phyloP scores from a whole-genome alignment of 75 land plant species.

The Selaginella moellendorffii region DNA sequence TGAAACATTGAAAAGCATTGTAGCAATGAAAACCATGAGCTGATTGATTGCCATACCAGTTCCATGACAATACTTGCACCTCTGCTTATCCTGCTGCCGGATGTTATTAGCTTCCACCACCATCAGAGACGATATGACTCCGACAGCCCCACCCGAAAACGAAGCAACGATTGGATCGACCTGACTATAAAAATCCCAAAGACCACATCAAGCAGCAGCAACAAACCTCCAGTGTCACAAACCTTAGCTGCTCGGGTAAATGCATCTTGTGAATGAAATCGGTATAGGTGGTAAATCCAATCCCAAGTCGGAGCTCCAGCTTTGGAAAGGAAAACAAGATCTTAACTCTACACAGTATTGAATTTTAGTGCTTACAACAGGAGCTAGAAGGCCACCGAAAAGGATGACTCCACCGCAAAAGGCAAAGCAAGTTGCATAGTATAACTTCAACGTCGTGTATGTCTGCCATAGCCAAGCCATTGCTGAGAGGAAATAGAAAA shows the following conservation, averaged over 20 bases:
- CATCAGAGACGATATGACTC: constrained; percentile 88
- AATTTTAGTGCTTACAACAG: constrained; percentile 50
- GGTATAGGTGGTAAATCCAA: constrained; percentile 86
- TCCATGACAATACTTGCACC: constrained; percentile 84
- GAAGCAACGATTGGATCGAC: constrained; percentile 97
- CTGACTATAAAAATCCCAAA: constrained; percentile 43
- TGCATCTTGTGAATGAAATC: constrained; percentile 81
- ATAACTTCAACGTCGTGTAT: constrained; percentile 52
- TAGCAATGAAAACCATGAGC: no score
- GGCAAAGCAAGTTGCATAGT: constrained; percentile 54
- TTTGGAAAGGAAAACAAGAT: constrained; percentile 19
- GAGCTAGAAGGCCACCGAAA: constrained; percentile 86
- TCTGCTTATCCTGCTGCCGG: constrained; percentile 72
- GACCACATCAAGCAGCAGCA: no score
- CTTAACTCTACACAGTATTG: no score
- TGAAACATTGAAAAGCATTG: background rate
- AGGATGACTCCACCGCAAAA: constrained; percentile 54
- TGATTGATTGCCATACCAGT: constrained; percentile 33
- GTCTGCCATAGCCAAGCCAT: no score
- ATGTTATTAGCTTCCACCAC: constrained; percentile 85
- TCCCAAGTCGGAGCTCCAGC: constrained; percentile 82
- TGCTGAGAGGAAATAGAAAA: background rate
- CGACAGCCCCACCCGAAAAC: constrained; percentile 90
- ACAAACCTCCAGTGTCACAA: background rate
- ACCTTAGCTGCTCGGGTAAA: constrained; percentile 87